These are phyloP conservation scores for Rosellinia necatrix DNA, from an alignment of 2,329 filamentous ascomycete species.

Conservation along the genomic window DNA sequence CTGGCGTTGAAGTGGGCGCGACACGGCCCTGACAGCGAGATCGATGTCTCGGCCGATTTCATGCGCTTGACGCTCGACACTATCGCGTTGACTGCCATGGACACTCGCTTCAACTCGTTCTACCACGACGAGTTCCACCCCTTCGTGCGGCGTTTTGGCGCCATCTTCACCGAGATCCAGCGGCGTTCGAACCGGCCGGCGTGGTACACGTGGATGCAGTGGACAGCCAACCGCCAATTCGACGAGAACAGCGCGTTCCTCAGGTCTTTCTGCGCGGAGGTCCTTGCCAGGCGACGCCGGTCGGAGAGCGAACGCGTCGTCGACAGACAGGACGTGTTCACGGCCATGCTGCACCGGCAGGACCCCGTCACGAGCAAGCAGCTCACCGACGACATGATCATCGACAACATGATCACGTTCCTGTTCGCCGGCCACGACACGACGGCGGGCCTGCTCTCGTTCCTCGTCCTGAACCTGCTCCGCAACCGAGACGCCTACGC, in stretches of 20 bases:
- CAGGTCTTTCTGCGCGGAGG: slow-evolving; percentile 3
- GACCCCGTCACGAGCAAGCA: slow-evolving; percentile 56
- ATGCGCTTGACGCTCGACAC: slow-evolving; percentile 23
- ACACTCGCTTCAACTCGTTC: slow-evolving; percentile 24
- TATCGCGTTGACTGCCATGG: slow-evolving; percentile 22
- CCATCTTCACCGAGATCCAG: slow-evolving; percentile 13
- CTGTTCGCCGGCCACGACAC: slow-evolving; percentile 59
- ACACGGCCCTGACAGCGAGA: slow-evolving; percentile 7
- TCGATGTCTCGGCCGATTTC: slow-evolving; percentile 20
- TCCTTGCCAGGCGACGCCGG: not conserved
- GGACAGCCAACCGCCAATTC: slow-evolving; percentile 23
- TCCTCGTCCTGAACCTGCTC: slow-evolving; percentile 55
- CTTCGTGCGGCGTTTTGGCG: slow-evolving; percentile 8
- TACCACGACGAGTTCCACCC: slow-evolving; percentile 12
- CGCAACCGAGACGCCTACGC: slow-evolving; percentile 52
- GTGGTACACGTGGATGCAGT: slow-evolving; percentile 18
- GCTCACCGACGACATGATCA: slow-evolving; percentile 51
- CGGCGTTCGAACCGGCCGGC: slow-evolving; percentile 16
- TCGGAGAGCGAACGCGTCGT: not conserved
- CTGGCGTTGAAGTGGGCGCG: slow-evolving; percentile 23
- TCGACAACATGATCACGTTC: slow-evolving; percentile 59
- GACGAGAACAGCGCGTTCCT: slow-evolving; percentile 15
- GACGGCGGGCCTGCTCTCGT: slow-evolving; percentile 56
- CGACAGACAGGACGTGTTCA: slow-evolving; percentile 53
- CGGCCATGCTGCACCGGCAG: slow-evolving; percentile 55